Conservation (phyloP, 1,139 yeast species). For the Pichia sp. region DNA sequence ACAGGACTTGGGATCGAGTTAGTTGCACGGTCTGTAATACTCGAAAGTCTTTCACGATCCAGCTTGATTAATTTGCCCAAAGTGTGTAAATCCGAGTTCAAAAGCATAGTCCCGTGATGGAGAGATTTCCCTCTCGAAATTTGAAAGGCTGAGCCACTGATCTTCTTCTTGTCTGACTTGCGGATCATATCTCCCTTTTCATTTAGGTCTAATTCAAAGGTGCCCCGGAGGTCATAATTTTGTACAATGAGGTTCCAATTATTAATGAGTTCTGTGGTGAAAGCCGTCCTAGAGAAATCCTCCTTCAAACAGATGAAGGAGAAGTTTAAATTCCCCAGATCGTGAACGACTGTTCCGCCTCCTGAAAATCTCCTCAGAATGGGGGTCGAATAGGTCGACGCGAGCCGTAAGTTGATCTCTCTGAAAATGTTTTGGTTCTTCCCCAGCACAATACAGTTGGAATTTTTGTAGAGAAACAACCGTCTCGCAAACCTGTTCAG, state of each 20-base stretch:
- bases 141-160: slow-evolving; percentile 90
- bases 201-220: slow-evolving; percentile 46
- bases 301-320: slow-evolving; percentile 67
- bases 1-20: slow-evolving; percentile 78
- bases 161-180: slow-evolving; percentile 45
- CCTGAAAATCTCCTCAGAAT: slow-evolving; percentile 80
- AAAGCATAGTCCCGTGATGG: slow-evolving; percentile 95
- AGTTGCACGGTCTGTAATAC: slow-evolving; percentile 58
- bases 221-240: slow-evolving; percentile 17
- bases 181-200: slow-evolving; percentile 76
- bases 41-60: slow-evolving; percentile 16
- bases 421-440: slow-evolving; percentile 95
- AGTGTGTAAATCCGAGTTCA: slow-evolving; percentile 57
- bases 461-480: slow-evolving; percentile 68
- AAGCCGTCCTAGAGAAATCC: slow-evolving; percentile 60
- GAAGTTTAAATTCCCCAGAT: slow-evolving; percentile 84
- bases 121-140: slow-evolving; percentile 78
- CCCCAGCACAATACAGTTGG: slow-evolving; percentile 90
- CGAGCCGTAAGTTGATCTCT: slow-evolving; percentile 67
- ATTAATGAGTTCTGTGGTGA: slow-evolving; percentile 51
- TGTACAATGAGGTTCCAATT: slow-evolving; percentile 40
- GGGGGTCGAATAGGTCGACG: slow-evolving; percentile 56
- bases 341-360: slow-evolving; percentile 98
- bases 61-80: slow-evolving; percentile 53
- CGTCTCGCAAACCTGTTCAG: slow-evolving; percentile 38